Conservation (phyloP, 2,329 filamentous ascomycete species). For the Neocucurbitaria cava region DNA sequence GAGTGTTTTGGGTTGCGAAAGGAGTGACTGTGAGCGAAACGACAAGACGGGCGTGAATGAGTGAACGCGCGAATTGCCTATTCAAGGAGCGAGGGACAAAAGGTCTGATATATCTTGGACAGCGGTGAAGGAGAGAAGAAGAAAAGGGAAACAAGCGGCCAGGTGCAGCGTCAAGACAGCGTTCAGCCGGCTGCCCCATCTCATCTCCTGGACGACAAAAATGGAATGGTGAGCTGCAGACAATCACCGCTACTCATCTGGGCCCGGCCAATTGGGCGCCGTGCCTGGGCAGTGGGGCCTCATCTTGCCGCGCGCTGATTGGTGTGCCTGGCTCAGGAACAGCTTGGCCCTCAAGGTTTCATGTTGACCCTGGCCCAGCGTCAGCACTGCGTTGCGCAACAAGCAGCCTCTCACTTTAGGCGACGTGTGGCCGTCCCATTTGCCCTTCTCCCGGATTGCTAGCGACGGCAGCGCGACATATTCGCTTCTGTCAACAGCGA, state of each 20-base stretch:
- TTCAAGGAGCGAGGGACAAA: constrained; percentile 30
- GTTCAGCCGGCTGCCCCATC: constrained; percentile 31
- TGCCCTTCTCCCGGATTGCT: constrained; percentile 17
- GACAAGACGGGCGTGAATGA: constrained; percentile 46
- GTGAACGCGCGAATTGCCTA: constrained; percentile 47
- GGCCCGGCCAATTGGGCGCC: constrained; percentile 29
- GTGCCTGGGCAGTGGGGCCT: constrained; percentile 25
- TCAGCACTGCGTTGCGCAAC: constrained; percentile 3
- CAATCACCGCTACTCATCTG: constrained; percentile 33
- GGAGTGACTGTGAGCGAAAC: constrained; percentile 36
- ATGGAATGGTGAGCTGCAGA: constrained; percentile 21
- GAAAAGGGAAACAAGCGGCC: constrained; percentile 31
- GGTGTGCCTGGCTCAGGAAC: constrained; percentile 42
- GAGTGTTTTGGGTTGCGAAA: constrained; percentile 21
- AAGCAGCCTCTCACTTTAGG: not conserved
- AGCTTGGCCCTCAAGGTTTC: constrained; percentile 24
- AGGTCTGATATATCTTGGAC: constrained; percentile 27
- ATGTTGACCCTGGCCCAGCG: constrained; percentile 5
- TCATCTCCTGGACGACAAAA: constrained; percentile 29
- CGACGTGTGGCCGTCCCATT: constrained; percentile 28
- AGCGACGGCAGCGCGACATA: constrained; percentile 17
- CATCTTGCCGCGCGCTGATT: constrained; percentile 21
- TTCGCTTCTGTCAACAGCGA: constrained; percentile 6
- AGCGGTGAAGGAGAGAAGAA: constrained; percentile 33
- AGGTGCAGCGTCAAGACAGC: constrained; percentile 26